These are phyloP conservation scores for Spencermartinsiella europaea DNA, from an alignment of 805 yeast species.

Conservation along the genomic window DNA sequence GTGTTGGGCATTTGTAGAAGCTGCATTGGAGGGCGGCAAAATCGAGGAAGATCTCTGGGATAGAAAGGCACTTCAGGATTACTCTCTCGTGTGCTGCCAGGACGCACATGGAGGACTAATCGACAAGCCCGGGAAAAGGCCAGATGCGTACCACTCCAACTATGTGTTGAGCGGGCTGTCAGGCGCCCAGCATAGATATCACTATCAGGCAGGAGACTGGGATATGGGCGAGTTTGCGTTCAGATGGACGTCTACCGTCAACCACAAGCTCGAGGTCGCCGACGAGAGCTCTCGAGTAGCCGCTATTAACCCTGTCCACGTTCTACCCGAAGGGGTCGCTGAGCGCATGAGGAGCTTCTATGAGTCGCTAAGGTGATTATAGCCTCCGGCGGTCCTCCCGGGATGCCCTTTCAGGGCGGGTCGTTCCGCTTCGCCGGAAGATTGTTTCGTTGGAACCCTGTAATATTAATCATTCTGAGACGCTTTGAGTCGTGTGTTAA, in stretches of 20 bases:
- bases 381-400: too few species aligned
- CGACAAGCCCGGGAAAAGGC: slow-evolving; percentile 78
- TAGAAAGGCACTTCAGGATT: slow-evolving; percentile 54
- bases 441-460: too few species aligned
- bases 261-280: not conserved
- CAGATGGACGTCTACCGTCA: slow-evolving; percentile 27
- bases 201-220: slow-evolving; percentile 18
- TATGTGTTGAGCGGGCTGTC: slow-evolving; percentile 76
- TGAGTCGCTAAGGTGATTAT: not conserved
- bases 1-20: slow-evolving; percentile 56
- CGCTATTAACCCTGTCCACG: slow-evolving; percentile 53
- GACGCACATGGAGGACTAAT: slow-evolving; percentile 62
- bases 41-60: slow-evolving; percentile 35
- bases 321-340: slow-evolving; percentile 46
- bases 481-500: too few species aligned
- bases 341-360: slow-evolving; percentile 27
- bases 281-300: slow-evolving; percentile 19
- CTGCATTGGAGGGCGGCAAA: slow-evolving; percentile 33
- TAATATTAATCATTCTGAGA: too few species aligned
- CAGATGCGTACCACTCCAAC: slow-evolving; percentile 90
- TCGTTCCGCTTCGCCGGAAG: too few species aligned
- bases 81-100: slow-evolving; percentile 76
- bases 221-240: slow-evolving; percentile 27
- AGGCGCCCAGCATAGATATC: slow-evolving; percentile 44
- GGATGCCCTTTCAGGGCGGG: too few species aligned